Conservation (phyloP, 83 land plant genomes). For the Diphasiastrum complanatum region DNA sequence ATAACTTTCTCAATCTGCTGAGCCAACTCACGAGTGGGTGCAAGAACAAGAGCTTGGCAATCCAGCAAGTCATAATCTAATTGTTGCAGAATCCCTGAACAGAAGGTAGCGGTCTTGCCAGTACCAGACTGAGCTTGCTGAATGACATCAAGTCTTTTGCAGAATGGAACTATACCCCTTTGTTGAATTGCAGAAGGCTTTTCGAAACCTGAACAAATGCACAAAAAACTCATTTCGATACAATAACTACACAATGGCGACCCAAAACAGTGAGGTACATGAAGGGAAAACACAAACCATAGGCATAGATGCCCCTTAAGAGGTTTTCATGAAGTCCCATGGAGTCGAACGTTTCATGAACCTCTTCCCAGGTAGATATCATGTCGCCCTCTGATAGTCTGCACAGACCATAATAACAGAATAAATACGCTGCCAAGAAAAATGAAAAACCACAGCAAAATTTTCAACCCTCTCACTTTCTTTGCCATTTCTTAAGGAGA, state of each 20-base stretch:
- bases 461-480: too few relatives aligned
- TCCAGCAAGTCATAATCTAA: constrained; percentile 42
- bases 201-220: constrained; percentile 51
- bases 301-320: constrained; percentile 64
- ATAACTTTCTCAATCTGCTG: constrained; percentile 60
- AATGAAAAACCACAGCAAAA: background rate
- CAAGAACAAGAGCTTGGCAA: constrained; percentile 34
- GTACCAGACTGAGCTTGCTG: constrained; percentile 83
- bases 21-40: constrained; percentile 79
- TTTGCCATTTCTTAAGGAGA: background rate
- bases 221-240: background rate
- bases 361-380: constrained; percentile 48
- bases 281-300: constrained; percentile 35
- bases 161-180: constrained; percentile 67
- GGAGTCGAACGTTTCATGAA: constrained; percentile 47
- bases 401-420: background rate
- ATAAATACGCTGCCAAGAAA: background rate
- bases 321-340: constrained; percentile 79
- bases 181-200: constrained; percentile 82
- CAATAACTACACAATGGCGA: background rate
- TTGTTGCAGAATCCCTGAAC: constrained; percentile 71
- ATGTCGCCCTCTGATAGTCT: constrained; percentile 49
- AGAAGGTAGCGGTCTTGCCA: constrained; percentile 74
- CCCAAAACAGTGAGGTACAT: constrained; percentile 2
- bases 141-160: constrained; percentile 69